Evolutionary conservation across 1,284 basidiomycete genomes (phyloP), one percentile per base, ranked within the genome.

Genomic region (Leccinum fallax): DNA sequence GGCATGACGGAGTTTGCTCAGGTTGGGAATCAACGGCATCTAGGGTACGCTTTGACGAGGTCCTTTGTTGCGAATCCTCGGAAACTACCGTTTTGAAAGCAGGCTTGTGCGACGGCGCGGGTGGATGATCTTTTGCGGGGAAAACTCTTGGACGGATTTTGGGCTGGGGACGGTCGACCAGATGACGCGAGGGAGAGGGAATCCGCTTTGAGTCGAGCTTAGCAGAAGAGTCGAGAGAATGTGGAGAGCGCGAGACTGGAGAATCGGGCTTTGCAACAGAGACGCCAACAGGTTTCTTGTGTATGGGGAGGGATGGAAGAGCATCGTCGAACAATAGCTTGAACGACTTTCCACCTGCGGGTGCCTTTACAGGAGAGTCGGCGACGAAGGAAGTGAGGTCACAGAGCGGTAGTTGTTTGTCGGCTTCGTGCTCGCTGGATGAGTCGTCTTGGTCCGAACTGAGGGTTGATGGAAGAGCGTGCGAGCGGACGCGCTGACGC

Each of bases 301-400:
- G 30, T 7, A 66, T 24, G 58, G 58, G 67, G 60, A 74, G 73
- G 32, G 76, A 66, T 16, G 69, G 71, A 57, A 74, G 67, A 59
- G 67, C 69, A 62, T 91, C 89, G 38, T 89, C 83, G 67, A 93
- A 93, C 46, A 93, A 75, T 21, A 82, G 74, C 62, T 83, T 84
- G 78, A 92, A 93, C 2, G 80, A 79, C 70, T 83, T 87, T 57
- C 80, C 79, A 53, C 82, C 81, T 19, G 75, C 75, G 5, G 81
- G 79, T 30, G 78, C 77, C 72, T 92, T 93, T 61, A 86, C 79
- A 11, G 91, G 90, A 6, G 90, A 90, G 66, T 89, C 85, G 40
- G 79, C 83, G 8, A 92, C 77, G 69, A 88, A 86, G 11, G 82
- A 83, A 62, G 83, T 77, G 36, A 67, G 72, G 16, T 77, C 72